phyloP scores from a whole-genome alignment of 768 basidiomycete species.

The Hemileccinum impolitum region DNA sequence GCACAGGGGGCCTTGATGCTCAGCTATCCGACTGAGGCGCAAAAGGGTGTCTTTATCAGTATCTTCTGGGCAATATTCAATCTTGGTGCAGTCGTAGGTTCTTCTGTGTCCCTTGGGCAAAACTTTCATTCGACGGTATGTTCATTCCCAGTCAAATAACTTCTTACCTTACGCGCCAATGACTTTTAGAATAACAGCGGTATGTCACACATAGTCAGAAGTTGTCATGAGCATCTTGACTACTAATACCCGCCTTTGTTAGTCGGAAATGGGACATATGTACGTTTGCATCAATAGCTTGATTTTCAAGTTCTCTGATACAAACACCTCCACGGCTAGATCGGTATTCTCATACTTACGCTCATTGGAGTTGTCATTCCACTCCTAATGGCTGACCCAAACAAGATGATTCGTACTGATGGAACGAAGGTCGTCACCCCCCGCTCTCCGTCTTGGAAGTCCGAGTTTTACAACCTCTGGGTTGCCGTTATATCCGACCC shows the following conservation, averaged over 20 bases:
- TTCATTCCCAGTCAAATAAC: slow-evolving; percentile 2
- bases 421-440: slow-evolving; percentile 62
- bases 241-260: not conserved
- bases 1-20: slow-evolving; percentile 78
- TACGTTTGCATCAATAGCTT: slow-evolving; percentile 31
- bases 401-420: slow-evolving; percentile 70
- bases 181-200: slow-evolving; percentile 24
- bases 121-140: slow-evolving; percentile 63
- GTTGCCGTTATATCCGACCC: slow-evolving; percentile 64
- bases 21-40: slow-evolving; percentile 71
- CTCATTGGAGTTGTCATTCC: slow-evolving; percentile 63
- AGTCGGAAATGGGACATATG: slow-evolving; percentile 74
- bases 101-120: slow-evolving; percentile 65
- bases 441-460: slow-evolving; percentile 70
- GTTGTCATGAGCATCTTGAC: not conserved
- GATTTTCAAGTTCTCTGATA: slow-evolving; percentile 2
- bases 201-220: no score
- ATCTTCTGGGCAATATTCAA: slow-evolving; percentile 84
- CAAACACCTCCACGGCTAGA: not conserved
- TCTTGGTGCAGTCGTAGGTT: slow-evolving; percentile 73
- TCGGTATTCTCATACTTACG: slow-evolving; percentile 62
- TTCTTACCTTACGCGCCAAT: not conserved
- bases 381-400: slow-evolving; percentile 64
- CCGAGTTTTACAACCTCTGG: slow-evolving; percentile 68
- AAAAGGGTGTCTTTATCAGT: slow-evolving; percentile 71